Base-by-base conservation (phyloP, 208 protist species). In the Crithidia thermophila region DNA sequence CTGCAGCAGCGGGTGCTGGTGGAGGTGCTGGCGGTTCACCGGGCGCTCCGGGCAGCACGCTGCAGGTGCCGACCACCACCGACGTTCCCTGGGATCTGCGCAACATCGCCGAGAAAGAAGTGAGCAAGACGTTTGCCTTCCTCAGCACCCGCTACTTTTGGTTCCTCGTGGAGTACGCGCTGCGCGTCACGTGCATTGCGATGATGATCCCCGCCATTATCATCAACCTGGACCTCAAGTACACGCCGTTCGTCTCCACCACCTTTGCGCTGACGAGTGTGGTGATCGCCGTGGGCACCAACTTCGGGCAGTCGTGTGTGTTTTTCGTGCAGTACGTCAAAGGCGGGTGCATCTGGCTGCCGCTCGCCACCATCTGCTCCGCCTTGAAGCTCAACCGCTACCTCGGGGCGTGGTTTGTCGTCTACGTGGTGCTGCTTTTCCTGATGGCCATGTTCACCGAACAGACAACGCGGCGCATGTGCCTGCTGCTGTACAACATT, bases 351-450 rank as follows among this genome's bases (percentile, higher is more conserved):
- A 84, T 93, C 30, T 93, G 87, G 82, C 67, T 93, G 11, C 87
- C 87, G 3, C 25, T 93, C 47, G 36, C 82, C 13, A 88, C 83
- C 18, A 65, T 72, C 25, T 88, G 79, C 67, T 62, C 42, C 0
- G 87, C 84, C 1, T 42, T 85, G 20, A 53, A 75, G 33, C 57
- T 93, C 34, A 64, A 87, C 53, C 66, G 46, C 47, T 61, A 75
- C 62, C 68, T 88, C 9, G 72, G 43, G 0, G 73, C 67, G 42
- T 89, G 78, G 78, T 80, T 88, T 50, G 50, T 87, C 49, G 80
- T 88, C n/a, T 93, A 93, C 72, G 52, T 82, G 34, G 55, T 84
- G 14, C 11, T 88, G 25, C 46, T 93, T 16, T 93, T 90, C 56
- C 52, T 88, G 18, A 79, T 90, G 62, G 84, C 76, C 11, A 69